Evolutionary conservation across 192 early-diverging fungal genomes (phyloP).

Genomic region (Coemansia erecta): DNA sequence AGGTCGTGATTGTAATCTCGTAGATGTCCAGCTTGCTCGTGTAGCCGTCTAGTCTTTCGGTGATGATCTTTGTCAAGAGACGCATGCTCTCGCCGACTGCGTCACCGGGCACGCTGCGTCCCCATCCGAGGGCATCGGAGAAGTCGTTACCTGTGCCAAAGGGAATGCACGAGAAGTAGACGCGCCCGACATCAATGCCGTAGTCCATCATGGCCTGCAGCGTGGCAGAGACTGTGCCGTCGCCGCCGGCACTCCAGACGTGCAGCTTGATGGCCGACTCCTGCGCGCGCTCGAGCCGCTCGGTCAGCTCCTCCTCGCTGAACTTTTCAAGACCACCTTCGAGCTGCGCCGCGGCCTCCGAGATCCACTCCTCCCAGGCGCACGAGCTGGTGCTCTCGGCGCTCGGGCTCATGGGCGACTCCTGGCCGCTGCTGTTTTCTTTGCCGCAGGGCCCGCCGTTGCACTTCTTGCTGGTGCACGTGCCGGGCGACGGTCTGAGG

Average conservation of each 20-base stretch:
- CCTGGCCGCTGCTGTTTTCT: background rate
- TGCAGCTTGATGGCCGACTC: slow-evolving; percentile 60
- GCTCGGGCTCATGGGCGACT: slow-evolving; percentile 5
- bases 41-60: slow-evolving; percentile 61
- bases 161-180: slow-evolving; percentile 71
- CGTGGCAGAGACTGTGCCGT: slow-evolving; percentile 73
- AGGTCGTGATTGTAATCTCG: slow-evolving; percentile 59
- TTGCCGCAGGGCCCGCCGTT: slow-evolving; percentile 1
- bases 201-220: slow-evolving; percentile 62
- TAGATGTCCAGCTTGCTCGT: slow-evolving; percentile 68
- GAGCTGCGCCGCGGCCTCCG: slow-evolving; percentile 35
- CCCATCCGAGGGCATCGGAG: slow-evolving; percentile 74
- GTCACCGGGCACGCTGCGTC: slow-evolving; percentile 63
- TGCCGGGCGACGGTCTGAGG: slow-evolving; percentile 27
- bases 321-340: slow-evolving; percentile 34
- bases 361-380: slow-evolving; percentile 49
- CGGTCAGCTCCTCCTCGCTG: slow-evolving; percentile 34
- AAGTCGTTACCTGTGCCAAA: slow-evolving; percentile 79
- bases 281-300: slow-evolving; percentile 38
- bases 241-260: slow-evolving; percentile 75
- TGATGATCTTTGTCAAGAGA: slow-evolving; percentile 57
- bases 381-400: background rate
- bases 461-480: slow-evolving; percentile 16
- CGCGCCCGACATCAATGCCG: slow-evolving; percentile 60
- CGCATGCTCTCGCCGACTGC: slow-evolving; percentile 60